Evolutionary conservation across 2,329 filamentous ascomycete species (phyloP), one percentile per base, ranked within the genome.

Genomic region (Cladorrhinum sp.): DNA sequence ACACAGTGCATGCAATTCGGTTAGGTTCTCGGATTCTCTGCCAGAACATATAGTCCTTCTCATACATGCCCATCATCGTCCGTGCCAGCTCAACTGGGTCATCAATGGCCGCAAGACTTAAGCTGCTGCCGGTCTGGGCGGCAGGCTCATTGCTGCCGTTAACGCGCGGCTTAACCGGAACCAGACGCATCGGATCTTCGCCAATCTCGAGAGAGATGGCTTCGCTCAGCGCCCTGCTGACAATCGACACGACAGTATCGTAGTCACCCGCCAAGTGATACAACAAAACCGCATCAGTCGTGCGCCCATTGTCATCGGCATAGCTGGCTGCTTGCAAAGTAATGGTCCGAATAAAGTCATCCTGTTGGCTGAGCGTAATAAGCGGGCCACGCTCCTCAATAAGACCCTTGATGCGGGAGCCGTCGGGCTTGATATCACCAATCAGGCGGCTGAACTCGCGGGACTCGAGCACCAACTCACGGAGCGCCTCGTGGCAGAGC

Each of bases 211-310:
- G 83, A 12, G 91, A 89, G 62, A 98, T 87, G 50, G 92, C 91
- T 74, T 98, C 92, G 59, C 93, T 96, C 36, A 99, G 81, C 2
- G 93, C 89, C 41, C 92, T 89, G 75, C 93, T 96, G 70, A 98
- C 85, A 66, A 98, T 93, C 24, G 85, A 80, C 49, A 97, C 86
- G n/a, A 98, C 96, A 57, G 88, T 92, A 73, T 99, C 92, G 73
- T 96, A 98, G 73, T 99, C 93, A 70, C 92, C 91, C 0, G 95
- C 93, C 49, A 99, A 81, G 74, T 99, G 93, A 74, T 96, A 98
- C 55, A 99, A 81, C 55, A 99, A 82, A 13, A 98, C 93, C 1
- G 96, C 93, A 75, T 99, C 95, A 0, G 93, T 96, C 1, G 89
- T 92, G 54, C 96, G 86, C 41, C 95, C 93, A 69, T 93, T 96